phyloP scores from a whole-genome alignment of 1,284 basidiomycete species.

The Ustilago sp. region DNA sequence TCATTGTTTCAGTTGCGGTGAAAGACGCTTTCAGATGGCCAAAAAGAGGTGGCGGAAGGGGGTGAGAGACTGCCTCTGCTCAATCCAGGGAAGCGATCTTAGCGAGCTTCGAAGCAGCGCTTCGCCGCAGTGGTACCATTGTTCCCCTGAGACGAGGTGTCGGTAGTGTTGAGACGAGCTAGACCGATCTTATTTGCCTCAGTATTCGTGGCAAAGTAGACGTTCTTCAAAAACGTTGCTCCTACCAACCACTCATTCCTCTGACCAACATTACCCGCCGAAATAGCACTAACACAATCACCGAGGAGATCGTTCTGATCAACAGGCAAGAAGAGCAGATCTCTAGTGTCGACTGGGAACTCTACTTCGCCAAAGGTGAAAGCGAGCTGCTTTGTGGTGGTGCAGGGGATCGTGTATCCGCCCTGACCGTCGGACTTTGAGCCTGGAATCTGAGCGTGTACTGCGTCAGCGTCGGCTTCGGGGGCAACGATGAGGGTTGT shows the following conservation, averaged over 20 bases:
- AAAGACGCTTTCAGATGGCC: neutral
- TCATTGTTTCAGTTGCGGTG: neutral
- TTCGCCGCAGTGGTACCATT: neutral
- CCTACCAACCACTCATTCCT: slow-evolving; percentile 78
- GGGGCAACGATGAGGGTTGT: slow-evolving; percentile 71
- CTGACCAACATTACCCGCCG: slow-evolving; percentile 72
- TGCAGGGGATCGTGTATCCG: slow-evolving; percentile 82
- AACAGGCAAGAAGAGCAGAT: slow-evolving; percentile 79
- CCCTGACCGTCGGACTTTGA: slow-evolving; percentile 71
- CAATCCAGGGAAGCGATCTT: neutral
- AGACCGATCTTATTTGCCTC: slow-evolving; percentile 78
- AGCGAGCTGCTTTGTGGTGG: slow-evolving; percentile 76
- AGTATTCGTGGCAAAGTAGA: slow-evolving; percentile 77
- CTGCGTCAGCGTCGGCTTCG: slow-evolving; percentile 72
- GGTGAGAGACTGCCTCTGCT: neutral
- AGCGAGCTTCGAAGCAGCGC: neutral
- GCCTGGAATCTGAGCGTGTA: slow-evolving; percentile 77
- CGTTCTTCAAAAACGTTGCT: slow-evolving; percentile 69
- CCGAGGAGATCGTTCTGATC: slow-evolving; percentile 76
- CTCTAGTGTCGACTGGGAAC: slow-evolving; percentile 73
- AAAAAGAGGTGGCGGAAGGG: neutral
- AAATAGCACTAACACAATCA: slow-evolving; percentile 81
- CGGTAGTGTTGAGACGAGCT: slow-evolving; percentile 70
- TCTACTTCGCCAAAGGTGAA: slow-evolving; percentile 77
- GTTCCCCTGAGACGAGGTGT: slow-evolving; percentile 11